These are phyloP conservation scores for Hirsutella minnesotensis DNA, from an alignment of 2,329 filamentous ascomycete genomes.

Conservation along the genomic window DNA sequence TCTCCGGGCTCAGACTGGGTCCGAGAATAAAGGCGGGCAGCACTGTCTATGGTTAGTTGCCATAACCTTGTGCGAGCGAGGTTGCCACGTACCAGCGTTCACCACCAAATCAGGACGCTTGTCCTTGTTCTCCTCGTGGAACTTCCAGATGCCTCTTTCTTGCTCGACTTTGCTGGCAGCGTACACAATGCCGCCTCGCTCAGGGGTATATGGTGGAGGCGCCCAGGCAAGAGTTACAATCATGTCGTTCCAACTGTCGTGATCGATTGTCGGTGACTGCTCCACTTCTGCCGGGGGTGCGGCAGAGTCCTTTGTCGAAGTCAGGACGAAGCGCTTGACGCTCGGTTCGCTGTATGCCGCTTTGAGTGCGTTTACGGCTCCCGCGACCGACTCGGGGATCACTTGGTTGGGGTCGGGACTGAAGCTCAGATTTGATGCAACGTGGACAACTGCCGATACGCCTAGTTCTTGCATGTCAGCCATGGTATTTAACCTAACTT, in stretches of 20 bases:
- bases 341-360: conserved; percentile 19
- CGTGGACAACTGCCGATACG: not conserved
- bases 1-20: conserved; percentile 5
- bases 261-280: not conserved
- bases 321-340: conserved; percentile 28
- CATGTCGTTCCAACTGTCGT: conserved; percentile 13
- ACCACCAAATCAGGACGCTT: conserved; percentile 15
- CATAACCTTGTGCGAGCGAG: not conserved
- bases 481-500: not conserved
- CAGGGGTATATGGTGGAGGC: conserved; percentile 19
- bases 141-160: conserved; percentile 27
- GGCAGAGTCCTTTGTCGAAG: conserved; percentile 18
- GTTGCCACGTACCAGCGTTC: conserved; percentile 6
- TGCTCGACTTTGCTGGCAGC: conserved; percentile 24
- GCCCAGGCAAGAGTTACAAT: conserved; percentile 21
- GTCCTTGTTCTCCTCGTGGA: conserved; percentile 7
- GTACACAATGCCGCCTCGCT: conserved; percentile 19
- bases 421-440: conserved; percentile 8
- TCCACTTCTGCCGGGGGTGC: conserved; percentile 17
- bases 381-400: conserved; percentile 11
- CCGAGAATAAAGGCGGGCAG: conserved; percentile 18
- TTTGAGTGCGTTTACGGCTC: conserved; percentile 17
- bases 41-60: conserved; percentile 8
- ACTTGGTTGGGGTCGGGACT: conserved; percentile 13
- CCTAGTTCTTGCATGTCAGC: not conserved